phyloP scores from a whole-genome alignment of 1,284 basidiomycete species.

The Mycosarcoma maydis region DNA sequence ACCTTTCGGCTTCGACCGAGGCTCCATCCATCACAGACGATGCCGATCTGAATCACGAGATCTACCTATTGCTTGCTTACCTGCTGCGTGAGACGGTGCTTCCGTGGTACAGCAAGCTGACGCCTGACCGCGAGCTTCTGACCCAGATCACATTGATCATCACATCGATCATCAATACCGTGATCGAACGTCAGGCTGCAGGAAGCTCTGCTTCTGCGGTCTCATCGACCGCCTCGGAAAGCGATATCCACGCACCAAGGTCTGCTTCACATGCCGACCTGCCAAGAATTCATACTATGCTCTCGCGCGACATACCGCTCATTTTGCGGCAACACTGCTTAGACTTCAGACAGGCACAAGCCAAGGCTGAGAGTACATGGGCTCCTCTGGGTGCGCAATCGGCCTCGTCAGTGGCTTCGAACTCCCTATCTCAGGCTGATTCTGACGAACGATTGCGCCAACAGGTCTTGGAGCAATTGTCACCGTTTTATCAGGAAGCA shows the following conservation, averaged over 20 bases:
- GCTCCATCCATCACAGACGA: slow-evolving; percentile 32
- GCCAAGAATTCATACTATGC: slow-evolving; percentile 22
- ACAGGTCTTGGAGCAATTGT: slow-evolving; percentile 8
- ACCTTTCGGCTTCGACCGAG: slow-evolving; percentile 10
- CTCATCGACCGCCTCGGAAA: not conserved
- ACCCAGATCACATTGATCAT: slow-evolving; percentile 38
- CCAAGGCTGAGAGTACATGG: slow-evolving; percentile 26
- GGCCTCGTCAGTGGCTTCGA: not conserved
- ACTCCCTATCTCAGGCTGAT: slow-evolving; percentile 1
- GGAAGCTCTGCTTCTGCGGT: not conserved
- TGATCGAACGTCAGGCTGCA: slow-evolving; percentile 14
- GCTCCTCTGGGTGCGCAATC: slow-evolving; percentile 18
- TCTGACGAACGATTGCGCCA: slow-evolving; percentile 13
- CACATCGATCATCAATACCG: slow-evolving; percentile 18
- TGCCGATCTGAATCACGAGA: slow-evolving; percentile 42
- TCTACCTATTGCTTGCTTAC: slow-evolving; percentile 45
- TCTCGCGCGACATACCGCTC: slow-evolving; percentile 42
- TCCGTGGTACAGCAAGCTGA: slow-evolving; percentile 54
- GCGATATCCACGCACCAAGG: slow-evolving; percentile 19
- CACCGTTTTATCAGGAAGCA: not conserved
- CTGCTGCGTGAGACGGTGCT: slow-evolving; percentile 50
- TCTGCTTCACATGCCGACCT: not conserved
- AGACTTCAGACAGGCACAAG: slow-evolving; percentile 28
- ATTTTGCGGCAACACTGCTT: slow-evolving; percentile 36
- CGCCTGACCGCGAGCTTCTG: slow-evolving; percentile 50